phyloP scores from a whole-genome alignment of 2,329 filamentous ascomycete species.

The Xylaria sp. region DNA sequence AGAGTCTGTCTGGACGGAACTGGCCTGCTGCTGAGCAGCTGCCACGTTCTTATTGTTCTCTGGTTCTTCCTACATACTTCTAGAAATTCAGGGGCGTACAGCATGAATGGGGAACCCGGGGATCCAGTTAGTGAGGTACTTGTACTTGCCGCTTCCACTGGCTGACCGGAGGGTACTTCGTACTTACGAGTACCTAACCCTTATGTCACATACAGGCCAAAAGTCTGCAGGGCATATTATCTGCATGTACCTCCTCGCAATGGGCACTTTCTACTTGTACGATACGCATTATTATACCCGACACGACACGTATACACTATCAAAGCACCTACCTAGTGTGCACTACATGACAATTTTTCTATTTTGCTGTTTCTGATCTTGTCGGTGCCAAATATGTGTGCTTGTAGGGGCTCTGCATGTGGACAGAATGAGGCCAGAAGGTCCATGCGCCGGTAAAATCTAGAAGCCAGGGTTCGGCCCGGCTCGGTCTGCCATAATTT shows the following conservation, averaged over 20 bases:
- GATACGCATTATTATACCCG: too few relatives aligned
- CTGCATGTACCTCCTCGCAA: not conserved
- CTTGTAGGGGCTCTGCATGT: not conserved
- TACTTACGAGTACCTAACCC: not conserved
- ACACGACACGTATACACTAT: not conserved
- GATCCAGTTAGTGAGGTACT: not conserved
- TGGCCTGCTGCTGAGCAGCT: not conserved
- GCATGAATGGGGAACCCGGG: not conserved
- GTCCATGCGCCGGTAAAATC: not conserved
- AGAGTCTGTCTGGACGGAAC: not conserved
- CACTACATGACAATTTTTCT: not conserved
- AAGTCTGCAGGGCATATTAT: not conserved
- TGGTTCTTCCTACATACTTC: not conserved
- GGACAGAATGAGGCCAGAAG: too few relatives aligned
- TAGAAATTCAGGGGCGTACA: slow-evolving; percentile 1
- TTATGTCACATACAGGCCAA: not conserved
- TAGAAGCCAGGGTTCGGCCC: not conserved
- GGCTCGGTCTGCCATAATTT: not conserved
- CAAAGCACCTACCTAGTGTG: not conserved
- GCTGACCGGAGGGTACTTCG: not conserved
- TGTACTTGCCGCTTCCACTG: not conserved
- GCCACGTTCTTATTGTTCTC: not conserved
- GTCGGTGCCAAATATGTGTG: not conserved
- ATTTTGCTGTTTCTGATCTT: not conserved
- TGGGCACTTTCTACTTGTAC: not conserved